A percentile compares a stretch with the other conserved stretches of the same genome.
phyloP scores from a whole-genome alignment of 169 alveolate genomes.

The Theileria sp. region DNA sequence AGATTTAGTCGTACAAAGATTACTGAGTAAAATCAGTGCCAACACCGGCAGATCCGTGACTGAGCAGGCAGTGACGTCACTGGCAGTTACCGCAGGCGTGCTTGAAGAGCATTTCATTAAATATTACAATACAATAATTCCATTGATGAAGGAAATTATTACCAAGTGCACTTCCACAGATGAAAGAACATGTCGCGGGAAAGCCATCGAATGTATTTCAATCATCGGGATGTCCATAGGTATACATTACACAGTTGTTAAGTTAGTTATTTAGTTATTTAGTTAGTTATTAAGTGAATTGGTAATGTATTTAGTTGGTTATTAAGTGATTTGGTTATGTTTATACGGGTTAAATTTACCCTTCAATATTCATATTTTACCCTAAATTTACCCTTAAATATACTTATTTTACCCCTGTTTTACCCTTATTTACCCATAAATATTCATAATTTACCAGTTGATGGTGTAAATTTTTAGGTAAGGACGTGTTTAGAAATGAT shows the following conservation, averaged over 20 bases:
- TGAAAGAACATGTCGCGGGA: constrained; percentile 84
- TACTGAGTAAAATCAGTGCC: constrained; percentile 72
- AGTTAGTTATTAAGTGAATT: too few species aligned
- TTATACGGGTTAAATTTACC: too few species aligned
- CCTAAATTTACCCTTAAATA: too few species aligned
- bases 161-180: constrained; percentile 75
- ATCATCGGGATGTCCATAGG: constrained; percentile 86
- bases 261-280: not conserved
- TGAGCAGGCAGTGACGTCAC: constrained; percentile 87
- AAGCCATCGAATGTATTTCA: constrained; percentile 87
- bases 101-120: constrained; percentile 83
- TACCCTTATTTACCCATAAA: too few species aligned
- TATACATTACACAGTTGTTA: not conserved
- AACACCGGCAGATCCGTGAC: constrained; percentile 71
- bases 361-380: too few species aligned
- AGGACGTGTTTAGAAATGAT: constrained; percentile 75
- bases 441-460: too few species aligned
- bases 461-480: constrained; percentile 14
- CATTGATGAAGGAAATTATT: constrained; percentile 80
- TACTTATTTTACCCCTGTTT: too few species aligned
- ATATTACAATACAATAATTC: constrained; percentile 82
- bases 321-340: too few species aligned
- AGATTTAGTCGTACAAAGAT: constrained; percentile 77
- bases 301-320: too few species aligned
- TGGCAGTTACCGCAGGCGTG: constrained; percentile 90